These are phyloP conservation scores for Jackrogersella minutella DNA, from an alignment of 495 filamentous ascomycete species.

Conservation along the genomic window DNA sequence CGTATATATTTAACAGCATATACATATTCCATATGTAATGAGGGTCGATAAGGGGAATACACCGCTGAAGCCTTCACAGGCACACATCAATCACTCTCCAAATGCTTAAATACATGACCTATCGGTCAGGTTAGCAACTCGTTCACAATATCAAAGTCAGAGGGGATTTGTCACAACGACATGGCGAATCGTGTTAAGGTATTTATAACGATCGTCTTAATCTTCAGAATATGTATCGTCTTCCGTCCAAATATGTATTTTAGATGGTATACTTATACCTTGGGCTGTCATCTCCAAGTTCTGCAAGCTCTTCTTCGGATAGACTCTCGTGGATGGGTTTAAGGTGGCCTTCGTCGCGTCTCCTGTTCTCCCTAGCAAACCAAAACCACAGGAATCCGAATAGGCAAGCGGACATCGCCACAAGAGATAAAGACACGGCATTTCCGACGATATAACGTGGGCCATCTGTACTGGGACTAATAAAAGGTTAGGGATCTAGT, in stretches of 20 bases:
- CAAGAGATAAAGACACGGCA: constrained; percentile 62
- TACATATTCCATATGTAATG: too few species aligned
- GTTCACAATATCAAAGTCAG: too few species aligned
- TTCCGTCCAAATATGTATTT: constrained; percentile 15
- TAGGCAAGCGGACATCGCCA: constrained; percentile 55
- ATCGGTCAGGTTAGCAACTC: too few species aligned
- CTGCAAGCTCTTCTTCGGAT: constrained; percentile 70
- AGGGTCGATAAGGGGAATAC: too few species aligned
- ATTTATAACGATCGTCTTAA: background rate
- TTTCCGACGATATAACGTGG: constrained; percentile 63
- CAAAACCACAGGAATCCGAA: constrained; percentile 64
- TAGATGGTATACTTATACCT: constrained; percentile 66
- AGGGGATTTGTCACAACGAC: too few species aligned
- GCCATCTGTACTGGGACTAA: constrained; percentile 48
- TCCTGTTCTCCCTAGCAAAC: constrained; percentile 62
- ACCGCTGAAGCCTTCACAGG: too few species aligned
- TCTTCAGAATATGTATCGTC: background rate
- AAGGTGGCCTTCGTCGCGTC: constrained; percentile 60
- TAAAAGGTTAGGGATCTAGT: constrained; percentile 13
- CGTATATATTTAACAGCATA: background rate
- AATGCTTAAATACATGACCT: too few species aligned
- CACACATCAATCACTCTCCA: too few species aligned
- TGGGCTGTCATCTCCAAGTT: constrained; percentile 74
- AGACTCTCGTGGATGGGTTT: constrained; percentile 63
- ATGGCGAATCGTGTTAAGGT: too few species aligned